Evolutionary conservation across 495 filamentous ascomycete genomes (phyloP).

Genomic region (Hypoxylon rickii): DNA sequence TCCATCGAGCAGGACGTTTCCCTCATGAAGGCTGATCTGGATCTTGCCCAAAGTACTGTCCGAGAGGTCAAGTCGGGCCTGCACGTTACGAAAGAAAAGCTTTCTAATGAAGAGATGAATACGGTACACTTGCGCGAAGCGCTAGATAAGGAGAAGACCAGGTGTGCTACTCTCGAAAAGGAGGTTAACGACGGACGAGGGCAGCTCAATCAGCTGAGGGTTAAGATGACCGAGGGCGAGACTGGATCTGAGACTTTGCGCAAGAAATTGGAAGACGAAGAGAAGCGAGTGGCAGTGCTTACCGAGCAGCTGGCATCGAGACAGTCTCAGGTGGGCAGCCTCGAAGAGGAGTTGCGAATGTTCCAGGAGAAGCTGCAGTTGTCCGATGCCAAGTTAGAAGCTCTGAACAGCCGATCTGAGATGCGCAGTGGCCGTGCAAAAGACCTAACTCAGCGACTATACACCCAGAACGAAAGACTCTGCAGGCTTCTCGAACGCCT

Average conservation of each 20-base stretch:
- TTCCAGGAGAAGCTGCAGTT: constrained; percentile 61
- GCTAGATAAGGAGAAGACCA: constrained; percentile 62
- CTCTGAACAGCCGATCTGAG: constrained; percentile 57
- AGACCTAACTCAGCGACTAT: constrained; percentile 80
- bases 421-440: constrained; percentile 70
- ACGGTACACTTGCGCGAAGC: constrained; percentile 51
- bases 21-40: constrained; percentile 50
- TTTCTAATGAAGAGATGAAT: constrained; percentile 49
- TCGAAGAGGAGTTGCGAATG: constrained; percentile 69
- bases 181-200: constrained; percentile 70
- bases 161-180: constrained; percentile 58
- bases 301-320: constrained; percentile 68
- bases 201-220: constrained; percentile 66
- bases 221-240: constrained; percentile 74
- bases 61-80: constrained; percentile 48
- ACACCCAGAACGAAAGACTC: constrained; percentile 75
- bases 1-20: constrained; percentile 50
- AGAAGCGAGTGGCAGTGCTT: constrained; percentile 62
- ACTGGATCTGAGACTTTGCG: constrained; percentile 77
- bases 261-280: constrained; percentile 70
- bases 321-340: constrained; percentile 64
- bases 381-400: constrained; percentile 54
- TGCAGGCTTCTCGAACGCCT: constrained; percentile 80
- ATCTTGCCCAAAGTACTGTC: constrained; percentile 42
- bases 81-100: constrained; percentile 51